Conservation (phyloP, 2,329 filamentous ascomycete species). For the Botrytis medusae region DNA sequence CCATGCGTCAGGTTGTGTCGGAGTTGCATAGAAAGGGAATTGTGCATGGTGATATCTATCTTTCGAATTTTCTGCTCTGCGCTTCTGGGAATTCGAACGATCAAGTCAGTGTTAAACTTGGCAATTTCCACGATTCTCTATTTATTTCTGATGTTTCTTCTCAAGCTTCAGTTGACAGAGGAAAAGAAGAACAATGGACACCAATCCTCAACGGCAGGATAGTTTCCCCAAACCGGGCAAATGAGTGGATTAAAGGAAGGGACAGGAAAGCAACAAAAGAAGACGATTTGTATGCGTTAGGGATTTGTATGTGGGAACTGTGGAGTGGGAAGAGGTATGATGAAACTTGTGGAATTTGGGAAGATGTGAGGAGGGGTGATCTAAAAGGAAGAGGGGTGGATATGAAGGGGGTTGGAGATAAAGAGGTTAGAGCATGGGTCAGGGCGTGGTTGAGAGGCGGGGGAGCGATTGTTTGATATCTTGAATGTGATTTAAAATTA, state of each 20-base stretch:
- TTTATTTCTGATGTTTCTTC: neutral
- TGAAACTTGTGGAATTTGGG: neutral
- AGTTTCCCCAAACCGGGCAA: neutral
- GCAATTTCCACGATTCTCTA: neutral
- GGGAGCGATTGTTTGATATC: neutral
- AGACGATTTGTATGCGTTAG: conserved; percentile 4
- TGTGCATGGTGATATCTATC: neutral
- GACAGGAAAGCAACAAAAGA: neutral
- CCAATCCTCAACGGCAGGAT: neutral
- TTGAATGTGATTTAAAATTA: neutral
- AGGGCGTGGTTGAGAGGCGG: conserved; percentile 3
- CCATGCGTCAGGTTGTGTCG: neutral
- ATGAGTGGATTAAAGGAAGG: neutral
- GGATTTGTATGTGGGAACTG: neutral
- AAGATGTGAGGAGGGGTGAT: neutral
- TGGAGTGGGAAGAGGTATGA: conserved; percentile 4
- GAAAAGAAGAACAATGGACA: neutral
- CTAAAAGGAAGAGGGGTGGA: neutral
- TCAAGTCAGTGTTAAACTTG: neutral
- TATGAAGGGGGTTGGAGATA: neutral
- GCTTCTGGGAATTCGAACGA: neutral
- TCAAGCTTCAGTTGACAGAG: neutral
- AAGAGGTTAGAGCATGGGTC: neutral
- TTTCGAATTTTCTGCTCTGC: neutral
- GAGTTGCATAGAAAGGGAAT: neutral